Conservation (phyloP, 1,284 basidiomycete genomes). For the Ganoderma sinense region DNA sequence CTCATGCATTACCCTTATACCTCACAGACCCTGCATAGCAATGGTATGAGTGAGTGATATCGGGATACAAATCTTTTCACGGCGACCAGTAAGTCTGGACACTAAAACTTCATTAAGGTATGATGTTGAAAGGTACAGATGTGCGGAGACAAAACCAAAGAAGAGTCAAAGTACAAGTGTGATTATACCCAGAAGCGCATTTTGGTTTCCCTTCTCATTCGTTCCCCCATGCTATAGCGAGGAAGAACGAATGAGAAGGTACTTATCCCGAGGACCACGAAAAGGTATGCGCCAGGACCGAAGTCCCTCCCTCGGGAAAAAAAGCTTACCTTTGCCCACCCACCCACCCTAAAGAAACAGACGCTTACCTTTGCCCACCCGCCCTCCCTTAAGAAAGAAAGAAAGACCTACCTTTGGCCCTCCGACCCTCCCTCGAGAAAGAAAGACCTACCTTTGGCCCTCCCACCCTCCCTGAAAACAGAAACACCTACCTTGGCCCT, state of each 20-base stretch:
- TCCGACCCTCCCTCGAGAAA: background rate
- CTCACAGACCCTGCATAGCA: background rate
- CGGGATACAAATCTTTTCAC: background rate
- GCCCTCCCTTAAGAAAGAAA: background rate
- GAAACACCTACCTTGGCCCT: background rate
- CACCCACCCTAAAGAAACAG: background rate
- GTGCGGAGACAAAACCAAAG: too few species aligned
- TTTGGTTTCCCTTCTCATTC: background rate
- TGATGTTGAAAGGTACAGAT: background rate
- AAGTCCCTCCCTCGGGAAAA: conserved; percentile 4
- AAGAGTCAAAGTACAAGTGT: background rate
- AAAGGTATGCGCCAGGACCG: conserved; percentile 4
- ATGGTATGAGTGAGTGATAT: background rate
- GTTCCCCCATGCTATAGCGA: background rate
- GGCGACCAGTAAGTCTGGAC: background rate
- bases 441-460: background rate
- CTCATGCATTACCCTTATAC: background rate
- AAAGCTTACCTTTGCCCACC: background rate
- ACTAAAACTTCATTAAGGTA: background rate
- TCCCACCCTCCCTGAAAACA: background rate
- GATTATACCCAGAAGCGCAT: conserved; percentile 1
- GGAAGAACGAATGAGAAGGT: background rate
- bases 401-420: background rate
- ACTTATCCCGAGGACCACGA: conserved; percentile 6
- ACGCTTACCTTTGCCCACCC: background rate